Evolutionary conservation across 306 rosid genomes (phyloP), one percentile per base, ranked within the genome.

Genomic region (Corylus avellana): DNA sequence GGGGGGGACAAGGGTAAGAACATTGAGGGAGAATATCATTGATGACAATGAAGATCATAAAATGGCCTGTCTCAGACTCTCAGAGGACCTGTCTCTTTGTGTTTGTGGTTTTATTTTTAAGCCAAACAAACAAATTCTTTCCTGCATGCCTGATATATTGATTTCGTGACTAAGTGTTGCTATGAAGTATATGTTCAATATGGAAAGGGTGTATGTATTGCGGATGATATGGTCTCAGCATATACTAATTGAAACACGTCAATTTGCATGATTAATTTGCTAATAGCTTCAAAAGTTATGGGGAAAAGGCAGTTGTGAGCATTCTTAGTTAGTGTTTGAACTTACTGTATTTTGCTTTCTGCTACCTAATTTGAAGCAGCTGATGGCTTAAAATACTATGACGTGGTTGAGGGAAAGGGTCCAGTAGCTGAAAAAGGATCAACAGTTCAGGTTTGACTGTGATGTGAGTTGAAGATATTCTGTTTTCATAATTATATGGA

Each of bases 371-470:
- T 76, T 74, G 67, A 78, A 86, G 17, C 91, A 91, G 98, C 87
- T 46, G 93, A 86, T 79, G 99, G 97, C 78, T 76, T 95, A 75
- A 91, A 91, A 77, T 95, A 90, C 85, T 95, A 90, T 77, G 99
- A 95, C 88, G 61, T 93, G 69, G 88, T 87, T 56, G 97, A 86
- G 85, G 98, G 98, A 29, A 92, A 80, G 74, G 98, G 98, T 74
- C 88, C 87, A 13, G 32, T 77, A 13, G 96, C 99, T 29, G 90
- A 90, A 71, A 90, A 91, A 64, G 98, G 97, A 69, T 89, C 93
- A 35, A 83, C 91, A 4, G 98, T 93, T 84, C 90, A 83, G 95
- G 97, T 94, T 44, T 75, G 70, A 56, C 58, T 50, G n/a, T 29
- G 70, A 49, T 64, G 75, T 3, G 44, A 58, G 22, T 10, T 14